phyloP scores from a whole-genome alignment of 1,284 basidiomycete genomes.

The Violaceomyces palustris region DNA sequence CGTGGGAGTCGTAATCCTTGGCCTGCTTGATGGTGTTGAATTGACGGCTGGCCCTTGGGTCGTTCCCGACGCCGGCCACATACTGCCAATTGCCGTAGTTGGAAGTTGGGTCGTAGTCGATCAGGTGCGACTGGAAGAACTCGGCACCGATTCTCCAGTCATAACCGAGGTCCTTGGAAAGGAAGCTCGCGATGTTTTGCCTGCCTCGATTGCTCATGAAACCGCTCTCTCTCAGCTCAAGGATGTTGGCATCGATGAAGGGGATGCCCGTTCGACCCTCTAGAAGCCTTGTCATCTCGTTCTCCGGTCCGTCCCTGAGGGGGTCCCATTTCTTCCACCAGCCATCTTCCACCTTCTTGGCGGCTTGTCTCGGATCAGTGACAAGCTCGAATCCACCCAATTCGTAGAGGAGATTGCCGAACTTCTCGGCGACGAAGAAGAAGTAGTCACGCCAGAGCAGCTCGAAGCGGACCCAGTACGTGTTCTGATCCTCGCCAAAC shows the following conservation, averaged over 20 bases:
- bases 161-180: conserved; percentile 56
- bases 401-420: conserved; percentile 54
- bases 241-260: conserved; percentile 60
- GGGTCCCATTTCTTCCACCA: conserved; percentile 44
- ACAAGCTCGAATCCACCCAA: conserved; percentile 56
- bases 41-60: conserved; percentile 58
- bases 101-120: conserved; percentile 44
- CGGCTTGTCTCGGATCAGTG: conserved; percentile 54
- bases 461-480: conserved; percentile 59
- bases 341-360: conserved; percentile 52
- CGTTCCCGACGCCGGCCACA: conserved; percentile 60
- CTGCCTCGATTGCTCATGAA: conserved; percentile 55
- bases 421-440: conserved; percentile 56
- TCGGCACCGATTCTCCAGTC: conserved; percentile 62
- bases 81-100: conserved; percentile 50
- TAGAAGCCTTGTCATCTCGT: conserved; percentile 55
- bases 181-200: conserved; percentile 61
- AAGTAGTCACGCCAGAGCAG: conserved; percentile 61
- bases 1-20: conserved; percentile 58
- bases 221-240: conserved; percentile 57
- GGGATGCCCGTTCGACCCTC: conserved; percentile 59
- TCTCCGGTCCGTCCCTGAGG: conserved; percentile 22
- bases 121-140: conserved; percentile 57
- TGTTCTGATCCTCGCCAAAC: conserved; percentile 53
- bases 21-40: conserved; percentile 62